Percentiles rank a stretch among this genome's conserved stretches.
Conservation (phyloP, 2,329 filamentous ascomycete species). For the Helotiales sp. region DNA sequence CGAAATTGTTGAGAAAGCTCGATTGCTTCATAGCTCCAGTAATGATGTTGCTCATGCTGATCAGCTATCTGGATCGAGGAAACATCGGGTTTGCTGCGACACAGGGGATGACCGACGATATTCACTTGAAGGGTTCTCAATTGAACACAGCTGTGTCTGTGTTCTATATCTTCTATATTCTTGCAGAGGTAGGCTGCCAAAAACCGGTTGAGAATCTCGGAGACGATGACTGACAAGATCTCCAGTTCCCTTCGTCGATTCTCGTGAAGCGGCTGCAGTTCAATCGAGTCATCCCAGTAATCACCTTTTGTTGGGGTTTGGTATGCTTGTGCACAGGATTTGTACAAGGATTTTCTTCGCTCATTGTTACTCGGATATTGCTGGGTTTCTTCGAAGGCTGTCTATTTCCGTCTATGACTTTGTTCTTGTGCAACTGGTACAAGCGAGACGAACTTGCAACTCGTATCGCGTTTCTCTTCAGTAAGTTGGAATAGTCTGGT, state of each 20-base stretch:
- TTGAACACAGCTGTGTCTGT: conserved; percentile 9
- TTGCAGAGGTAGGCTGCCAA: conserved; percentile 4
- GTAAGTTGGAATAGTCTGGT: background rate
- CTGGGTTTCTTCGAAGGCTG: conserved; percentile 13
- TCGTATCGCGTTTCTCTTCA: conserved; percentile 9
- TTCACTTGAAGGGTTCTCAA: conserved; percentile 6
- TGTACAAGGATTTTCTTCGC: conserved; percentile 2
- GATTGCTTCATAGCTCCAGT: conserved; percentile 65
- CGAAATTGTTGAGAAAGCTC: conserved; percentile 54
- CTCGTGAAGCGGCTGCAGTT: conserved; percentile 11
- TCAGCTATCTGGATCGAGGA: conserved; percentile 70
- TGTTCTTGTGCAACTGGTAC: conserved; percentile 12
- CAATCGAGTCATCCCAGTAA: conserved; percentile 7
- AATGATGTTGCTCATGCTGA: conserved; percentile 73
- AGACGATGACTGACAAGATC: background rate
- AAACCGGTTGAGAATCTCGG: too few relatives aligned
- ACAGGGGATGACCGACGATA: conserved; percentile 10
- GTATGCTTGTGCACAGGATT: conserved; percentile 10
- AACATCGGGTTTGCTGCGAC: conserved; percentile 13
- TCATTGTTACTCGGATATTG: conserved; percentile 7
- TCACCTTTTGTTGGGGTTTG: conserved; percentile 11
- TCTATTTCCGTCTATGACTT: conserved; percentile 14
- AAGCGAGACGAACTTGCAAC: conserved; percentile 13
- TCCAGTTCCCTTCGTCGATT: conserved; percentile 9
- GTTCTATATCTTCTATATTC: conserved; percentile 14